Evolutionary conservation across 2,329 filamentous ascomycete species (phyloP), one percentile per base, ranked within the genome.

Genomic region (Davidsoniella neocaledoniae): DNA sequence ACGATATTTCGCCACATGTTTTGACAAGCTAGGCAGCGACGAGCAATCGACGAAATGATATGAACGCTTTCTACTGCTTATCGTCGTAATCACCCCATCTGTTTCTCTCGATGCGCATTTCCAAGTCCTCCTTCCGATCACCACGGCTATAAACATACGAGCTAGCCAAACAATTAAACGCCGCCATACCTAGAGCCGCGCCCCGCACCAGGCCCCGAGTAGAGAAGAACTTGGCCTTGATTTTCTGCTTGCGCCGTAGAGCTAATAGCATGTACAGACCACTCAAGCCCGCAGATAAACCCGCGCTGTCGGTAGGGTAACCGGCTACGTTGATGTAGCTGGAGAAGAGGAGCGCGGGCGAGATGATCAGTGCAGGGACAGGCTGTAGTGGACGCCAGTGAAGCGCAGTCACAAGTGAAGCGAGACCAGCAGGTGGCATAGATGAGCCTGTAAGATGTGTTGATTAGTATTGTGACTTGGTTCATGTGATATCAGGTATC

Each of bases 311-410:
- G 47, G 71, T 74, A 54, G 68, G 69, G 63, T 72, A 76, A 52
- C 74, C 74, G 17, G 74, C 72, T 5, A 79, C 68, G 60, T 76
- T 76, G 57, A 76, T 68, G 63, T 78, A 79, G 59, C 68, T 71
- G 49, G 69, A 66, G 62, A 77, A 75, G 50, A 76, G 61, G 29
- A 77, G 68, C 23, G 72, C 65, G 21, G 71, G 70, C n/a, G 66
- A 61, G 58, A 71, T 68, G 55, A 71, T 63, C 58, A 74, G 67
- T 2, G 48, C 48, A 46, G 67, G 57, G 57, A 77, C 66, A 36
- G 74, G 71, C 3, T 74, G 61, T 45, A 74, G 59, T 33, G 75
- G 75, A 2, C 72, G 71, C 42, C 65, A 66, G 65, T 78, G 75
- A 14, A 77, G 69, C 36, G 74, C 67, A 9, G 71, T 68, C 52